Evolutionary conservation across 2,329 filamentous ascomycete genomes (phyloP).

Genomic region (Fusarium citri): DNA sequence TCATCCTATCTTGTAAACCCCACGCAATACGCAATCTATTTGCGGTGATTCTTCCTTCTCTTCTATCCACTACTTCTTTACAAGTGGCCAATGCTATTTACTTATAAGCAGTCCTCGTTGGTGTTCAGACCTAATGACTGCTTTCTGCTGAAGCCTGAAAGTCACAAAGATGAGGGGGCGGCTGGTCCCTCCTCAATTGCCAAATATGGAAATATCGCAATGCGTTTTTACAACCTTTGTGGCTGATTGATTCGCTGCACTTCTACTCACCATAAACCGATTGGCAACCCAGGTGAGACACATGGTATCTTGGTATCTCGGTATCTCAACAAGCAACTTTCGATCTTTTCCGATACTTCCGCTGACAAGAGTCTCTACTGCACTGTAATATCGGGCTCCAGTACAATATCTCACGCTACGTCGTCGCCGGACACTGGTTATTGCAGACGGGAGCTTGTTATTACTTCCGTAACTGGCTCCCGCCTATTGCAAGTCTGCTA

Average conservation of each 20-base stretch:
- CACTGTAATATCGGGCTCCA: neutral
- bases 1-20: slow-evolving; percentile 31
- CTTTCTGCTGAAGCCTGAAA: neutral
- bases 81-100: neutral
- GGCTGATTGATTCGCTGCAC: slow-evolving; percentile 7
- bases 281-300: slow-evolving; percentile 3
- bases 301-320: neutral
- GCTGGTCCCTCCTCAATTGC: slow-evolving; percentile 9
- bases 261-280: neutral
- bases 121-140: neutral
- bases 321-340: slow-evolving; percentile 4
- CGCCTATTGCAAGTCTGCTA: slow-evolving; percentile 6
- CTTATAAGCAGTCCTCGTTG: neutral
- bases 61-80: neutral
- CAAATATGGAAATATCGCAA: slow-evolving; percentile 14
- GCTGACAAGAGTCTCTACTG: slow-evolving; percentile 7
- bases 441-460: neutral
- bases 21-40: neutral
- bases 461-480: slow-evolving; percentile 12
- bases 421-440: slow-evolving; percentile 4
- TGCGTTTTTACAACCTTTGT: slow-evolving; percentile 8
- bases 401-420: neutral
- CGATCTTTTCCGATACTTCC: slow-evolving; percentile 6
- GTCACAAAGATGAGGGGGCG: slow-evolving; percentile 21
- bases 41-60: neutral